Evolutionary conservation across 1,139 yeast genomes (phyloP).

Genomic region (Yamadazyma sp.): DNA sequence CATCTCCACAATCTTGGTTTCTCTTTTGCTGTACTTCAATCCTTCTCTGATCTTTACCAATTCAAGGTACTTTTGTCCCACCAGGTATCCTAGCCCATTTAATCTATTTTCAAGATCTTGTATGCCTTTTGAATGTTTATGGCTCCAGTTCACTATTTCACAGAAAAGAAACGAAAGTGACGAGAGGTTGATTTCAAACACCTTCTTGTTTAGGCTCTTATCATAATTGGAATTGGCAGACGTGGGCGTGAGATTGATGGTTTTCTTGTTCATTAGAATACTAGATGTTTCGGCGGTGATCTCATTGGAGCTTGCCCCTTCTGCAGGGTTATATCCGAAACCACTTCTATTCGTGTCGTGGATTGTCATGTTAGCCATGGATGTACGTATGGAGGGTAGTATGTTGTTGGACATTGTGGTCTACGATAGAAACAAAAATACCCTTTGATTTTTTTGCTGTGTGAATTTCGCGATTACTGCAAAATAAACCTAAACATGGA

Average conservation of each 20-base stretch:
- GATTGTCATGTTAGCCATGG: slow-evolving; percentile 36
- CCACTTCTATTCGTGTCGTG: slow-evolving; percentile 35
- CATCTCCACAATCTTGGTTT: slow-evolving; percentile 70
- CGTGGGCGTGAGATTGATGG: slow-evolving; percentile 32
- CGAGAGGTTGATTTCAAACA: slow-evolving; percentile 65
- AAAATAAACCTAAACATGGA: too few species aligned
- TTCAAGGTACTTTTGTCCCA: slow-evolving; percentile 48
- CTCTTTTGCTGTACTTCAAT: slow-evolving; percentile 65
- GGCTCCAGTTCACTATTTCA: slow-evolving; percentile 70
- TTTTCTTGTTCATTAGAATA: slow-evolving; percentile 34
- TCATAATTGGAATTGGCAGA: slow-evolving; percentile 57
- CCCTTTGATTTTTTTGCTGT: not conserved
- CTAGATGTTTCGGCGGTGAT: slow-evolving; percentile 38
- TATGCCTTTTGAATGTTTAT: slow-evolving; percentile 64
- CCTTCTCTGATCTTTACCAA: slow-evolving; percentile 52
- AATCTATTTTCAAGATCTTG: slow-evolving; percentile 76
- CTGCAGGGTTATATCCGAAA: slow-evolving; percentile 47
- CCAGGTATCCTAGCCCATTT: slow-evolving; percentile 74
- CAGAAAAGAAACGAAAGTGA: slow-evolving; percentile 70
- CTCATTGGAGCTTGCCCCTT: slow-evolving; percentile 42
- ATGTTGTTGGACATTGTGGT: slow-evolving; percentile 33
- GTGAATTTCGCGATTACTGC: not conserved
- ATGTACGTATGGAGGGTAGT: slow-evolving; percentile 35
- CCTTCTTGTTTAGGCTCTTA: slow-evolving; percentile 59
- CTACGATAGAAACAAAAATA: not conserved